Base-by-base conservation (phyloP, 441 rosid species). In the Oxalis stricta region DNA sequence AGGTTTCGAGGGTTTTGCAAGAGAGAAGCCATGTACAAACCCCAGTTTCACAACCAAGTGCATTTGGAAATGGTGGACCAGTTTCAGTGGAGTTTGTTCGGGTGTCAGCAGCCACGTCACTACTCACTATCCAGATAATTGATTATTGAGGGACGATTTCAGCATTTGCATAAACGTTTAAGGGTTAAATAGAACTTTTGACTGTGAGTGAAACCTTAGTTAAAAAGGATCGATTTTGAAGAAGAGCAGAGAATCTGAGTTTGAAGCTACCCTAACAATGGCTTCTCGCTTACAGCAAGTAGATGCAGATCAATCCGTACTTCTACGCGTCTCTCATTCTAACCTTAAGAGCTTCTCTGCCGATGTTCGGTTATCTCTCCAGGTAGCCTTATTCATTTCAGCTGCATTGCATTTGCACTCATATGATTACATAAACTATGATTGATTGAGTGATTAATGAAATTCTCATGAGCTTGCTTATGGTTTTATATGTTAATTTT, bases 281-380 rank as follows among this genome's bases (percentile, higher is more conserved):
- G 79, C 84, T 53, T 50, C 59, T 41, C 50, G 51, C 10, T 55
- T 82, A 32, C 94, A 84, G 63, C 86, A 84, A 64, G 59, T 72
- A 10, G 69, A 76, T 36, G 72, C 55, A 20, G 91, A 81, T 56
- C 80, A 79, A 34, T 70, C 84, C 5, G 87, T 91, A 12, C 69
- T 73, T 56, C 54, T 91, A 5, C 77, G 75, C 6, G 58, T 91
- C 19, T 78, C 89, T 63, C 95, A 86, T 54, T 76, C 87, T 38
- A 91, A 91, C 41, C 72, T 81, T 60, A 91, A 83, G 59, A 73
- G 69, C 60, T 79, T 91, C 50, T 62, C 82, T 21, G 64, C 82
- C 10, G 80, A 81, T 19, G 53, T 72, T 56, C 91, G 82, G 54
- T 75, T 86, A 72, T 77, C 84, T 8, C 93, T 77, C 35, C 87